Evolutionary conservation across 1,284 basidiomycete genomes (phyloP).

Genomic region (Cutaneotrichosporon sp.): DNA sequence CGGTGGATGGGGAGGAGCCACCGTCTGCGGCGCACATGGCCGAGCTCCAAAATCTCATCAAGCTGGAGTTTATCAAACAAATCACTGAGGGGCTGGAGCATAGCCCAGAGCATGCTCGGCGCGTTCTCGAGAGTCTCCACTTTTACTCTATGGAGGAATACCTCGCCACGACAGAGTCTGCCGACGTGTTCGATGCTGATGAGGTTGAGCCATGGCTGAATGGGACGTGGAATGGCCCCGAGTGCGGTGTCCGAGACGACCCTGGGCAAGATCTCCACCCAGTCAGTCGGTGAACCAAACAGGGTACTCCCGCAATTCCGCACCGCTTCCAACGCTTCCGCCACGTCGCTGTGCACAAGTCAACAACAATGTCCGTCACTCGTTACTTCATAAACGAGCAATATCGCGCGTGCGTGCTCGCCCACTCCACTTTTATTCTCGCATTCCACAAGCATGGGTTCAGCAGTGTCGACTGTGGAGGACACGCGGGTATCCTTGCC

Average conservation of each 20-base stretch:
- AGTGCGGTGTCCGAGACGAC: too few relatives aligned
- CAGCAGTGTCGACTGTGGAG: too few relatives aligned
- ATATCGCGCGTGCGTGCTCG: too few relatives aligned
- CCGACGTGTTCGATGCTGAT: constrained; percentile 6
- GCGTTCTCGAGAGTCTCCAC: constrained; percentile 11
- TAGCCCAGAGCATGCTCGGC: background rate
- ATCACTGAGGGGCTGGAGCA: background rate
- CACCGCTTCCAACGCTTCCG: background rate
- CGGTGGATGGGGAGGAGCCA: background rate
- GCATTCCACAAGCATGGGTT: too few relatives aligned
- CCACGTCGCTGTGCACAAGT: background rate
- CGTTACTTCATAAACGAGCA: background rate
- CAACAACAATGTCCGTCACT: background rate
- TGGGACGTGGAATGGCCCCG: background rate
- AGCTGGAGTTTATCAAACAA: background rate
- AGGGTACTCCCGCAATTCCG: background rate
- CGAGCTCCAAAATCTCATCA: background rate
- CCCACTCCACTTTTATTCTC: too few relatives aligned
- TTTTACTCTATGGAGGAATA: constrained; percentile 16
- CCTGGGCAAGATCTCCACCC: too few relatives aligned
- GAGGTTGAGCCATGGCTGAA: constrained; percentile 6
- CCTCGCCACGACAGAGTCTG: background rate
- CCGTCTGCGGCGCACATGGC: background rate
- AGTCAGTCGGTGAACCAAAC: too few relatives aligned
- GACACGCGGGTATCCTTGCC: background rate